These are phyloP conservation scores for Didymella pomorum DNA, from an alignment of 2,329 filamentous ascomycete species.

Conservation along the genomic window DNA sequence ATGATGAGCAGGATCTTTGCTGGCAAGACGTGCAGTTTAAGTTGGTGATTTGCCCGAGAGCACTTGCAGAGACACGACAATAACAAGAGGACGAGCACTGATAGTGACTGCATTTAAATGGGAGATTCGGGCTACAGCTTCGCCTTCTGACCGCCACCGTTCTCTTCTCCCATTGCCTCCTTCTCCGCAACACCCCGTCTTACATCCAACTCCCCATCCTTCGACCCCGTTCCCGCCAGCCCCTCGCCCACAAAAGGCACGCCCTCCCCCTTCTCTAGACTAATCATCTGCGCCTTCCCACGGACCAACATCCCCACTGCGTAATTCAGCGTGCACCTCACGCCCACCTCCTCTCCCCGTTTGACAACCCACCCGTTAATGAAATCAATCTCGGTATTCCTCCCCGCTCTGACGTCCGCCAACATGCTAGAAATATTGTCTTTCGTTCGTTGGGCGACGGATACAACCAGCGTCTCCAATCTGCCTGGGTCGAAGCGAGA, in stretches of 20 bases:
- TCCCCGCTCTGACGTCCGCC: constrained; percentile 67
- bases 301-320: constrained; percentile 76
- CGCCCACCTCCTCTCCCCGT: constrained; percentile 74
- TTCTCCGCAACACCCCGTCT: constrained; percentile 14
- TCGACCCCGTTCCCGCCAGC: constrained; percentile 2
- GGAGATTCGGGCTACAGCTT: no score
- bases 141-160: no score
- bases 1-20: no score
- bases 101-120: no score
- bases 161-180: no score
- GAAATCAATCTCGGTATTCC: constrained; percentile 78
- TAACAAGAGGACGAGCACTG: no score
- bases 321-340: constrained; percentile 76
- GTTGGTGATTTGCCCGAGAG: no score
- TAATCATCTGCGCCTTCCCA: constrained; percentile 66
- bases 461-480: constrained; percentile 66
- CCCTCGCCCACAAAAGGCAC: constrained; percentile 45
- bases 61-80: no score
- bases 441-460: constrained; percentile 62
- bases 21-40: no score
- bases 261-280: constrained; percentile 51
- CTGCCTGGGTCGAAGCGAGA: constrained; percentile 68
- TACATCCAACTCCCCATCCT: constrained; percentile 9
- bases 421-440: constrained; percentile 73
- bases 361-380: constrained; percentile 88